Conservation (phyloP, 176 grass and related monocot species). For the Bolboschoenus planiculmis region DNA sequence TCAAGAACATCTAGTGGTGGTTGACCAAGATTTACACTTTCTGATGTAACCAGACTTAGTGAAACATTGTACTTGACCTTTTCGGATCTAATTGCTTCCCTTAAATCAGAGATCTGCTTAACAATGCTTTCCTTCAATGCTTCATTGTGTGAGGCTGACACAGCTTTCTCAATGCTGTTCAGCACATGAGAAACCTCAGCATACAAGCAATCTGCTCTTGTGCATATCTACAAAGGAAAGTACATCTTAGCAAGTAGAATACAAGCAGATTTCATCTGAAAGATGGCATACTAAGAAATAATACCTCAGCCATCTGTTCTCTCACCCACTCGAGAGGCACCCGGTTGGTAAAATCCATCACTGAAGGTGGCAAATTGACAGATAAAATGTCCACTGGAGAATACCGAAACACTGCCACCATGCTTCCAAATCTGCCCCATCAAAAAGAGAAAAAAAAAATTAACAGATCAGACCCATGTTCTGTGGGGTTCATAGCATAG, state of each 20-base stretch:
- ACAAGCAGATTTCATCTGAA: slow-evolving; percentile 1
- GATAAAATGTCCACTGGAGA: slow-evolving; percentile 91
- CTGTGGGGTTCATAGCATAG: neutral
- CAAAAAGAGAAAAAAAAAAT: slow-evolving; percentile 18
- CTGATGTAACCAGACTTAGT: slow-evolving; percentile 28
- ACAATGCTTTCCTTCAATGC: slow-evolving; percentile 50
- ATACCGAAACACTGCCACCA: slow-evolving; percentile 93
- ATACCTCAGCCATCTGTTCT: slow-evolving; percentile 64
- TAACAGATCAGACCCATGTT: neutral
- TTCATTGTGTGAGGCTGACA: slow-evolving; percentile 39
- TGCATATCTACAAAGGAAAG: slow-evolving; percentile 51
- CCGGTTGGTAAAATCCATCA: slow-evolving; percentile 63
- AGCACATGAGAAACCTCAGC: slow-evolving; percentile 51
- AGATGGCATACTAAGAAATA: slow-evolving; percentile 15
- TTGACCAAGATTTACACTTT: slow-evolving; percentile 35
- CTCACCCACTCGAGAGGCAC: slow-evolving; percentile 57
- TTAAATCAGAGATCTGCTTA: slow-evolving; percentile 52
- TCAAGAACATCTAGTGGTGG: slow-evolving; percentile 66
- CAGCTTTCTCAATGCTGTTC: slow-evolving; percentile 46
- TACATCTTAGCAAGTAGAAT: slow-evolving; percentile 25
- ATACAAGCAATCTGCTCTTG: slow-evolving; percentile 45
- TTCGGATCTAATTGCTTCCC: slow-evolving; percentile 56
- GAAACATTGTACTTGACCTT: slow-evolving; percentile 65
- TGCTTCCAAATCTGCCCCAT: slow-evolving; percentile 64
- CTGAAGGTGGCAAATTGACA: slow-evolving; percentile 68